These are phyloP conservation scores for Xylaria hypoxylon DNA, from an alignment of 2,329 filamentous ascomycete genomes.

Conservation along the genomic window DNA sequence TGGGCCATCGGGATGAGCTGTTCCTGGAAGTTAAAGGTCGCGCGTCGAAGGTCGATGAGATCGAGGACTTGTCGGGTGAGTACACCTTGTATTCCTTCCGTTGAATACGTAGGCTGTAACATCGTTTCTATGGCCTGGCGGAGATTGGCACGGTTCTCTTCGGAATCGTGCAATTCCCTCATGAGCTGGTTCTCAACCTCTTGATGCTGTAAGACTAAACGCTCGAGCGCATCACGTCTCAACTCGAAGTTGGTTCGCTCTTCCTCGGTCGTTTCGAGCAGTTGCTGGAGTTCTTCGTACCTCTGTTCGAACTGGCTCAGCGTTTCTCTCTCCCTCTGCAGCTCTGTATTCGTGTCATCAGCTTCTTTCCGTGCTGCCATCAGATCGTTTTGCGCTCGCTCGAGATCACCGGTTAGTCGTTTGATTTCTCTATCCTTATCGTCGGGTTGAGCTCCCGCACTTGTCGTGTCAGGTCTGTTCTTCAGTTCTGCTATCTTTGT, in stretches of 20 bases:
- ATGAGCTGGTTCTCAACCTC: background rate
- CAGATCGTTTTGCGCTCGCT: background rate
- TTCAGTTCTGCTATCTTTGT: constrained; percentile 1
- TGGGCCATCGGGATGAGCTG: background rate
- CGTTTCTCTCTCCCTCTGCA: background rate
- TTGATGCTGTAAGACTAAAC: background rate
- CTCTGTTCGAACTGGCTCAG: too few species aligned
- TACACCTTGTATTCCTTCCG: too few species aligned
- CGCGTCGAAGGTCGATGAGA: background rate
- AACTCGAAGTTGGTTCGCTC: background rate
- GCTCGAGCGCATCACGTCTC: background rate
- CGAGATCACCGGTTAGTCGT: background rate
- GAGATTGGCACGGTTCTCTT: background rate
- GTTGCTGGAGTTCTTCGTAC: background rate
- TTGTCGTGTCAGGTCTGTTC: background rate
- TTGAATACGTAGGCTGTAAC: background rate
- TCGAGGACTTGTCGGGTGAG: background rate
- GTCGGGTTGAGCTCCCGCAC: too few species aligned
- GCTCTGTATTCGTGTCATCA: background rate
- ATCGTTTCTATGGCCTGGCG: background rate
- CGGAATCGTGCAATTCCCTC: background rate
- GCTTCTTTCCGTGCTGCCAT: background rate
- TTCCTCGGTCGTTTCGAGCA: background rate
- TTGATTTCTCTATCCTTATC: background rate
- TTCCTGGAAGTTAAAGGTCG: background rate